Evolutionary conservation across 2,329 filamentous ascomycete species (phyloP).

Genomic region (Alternaria longipes): DNA sequence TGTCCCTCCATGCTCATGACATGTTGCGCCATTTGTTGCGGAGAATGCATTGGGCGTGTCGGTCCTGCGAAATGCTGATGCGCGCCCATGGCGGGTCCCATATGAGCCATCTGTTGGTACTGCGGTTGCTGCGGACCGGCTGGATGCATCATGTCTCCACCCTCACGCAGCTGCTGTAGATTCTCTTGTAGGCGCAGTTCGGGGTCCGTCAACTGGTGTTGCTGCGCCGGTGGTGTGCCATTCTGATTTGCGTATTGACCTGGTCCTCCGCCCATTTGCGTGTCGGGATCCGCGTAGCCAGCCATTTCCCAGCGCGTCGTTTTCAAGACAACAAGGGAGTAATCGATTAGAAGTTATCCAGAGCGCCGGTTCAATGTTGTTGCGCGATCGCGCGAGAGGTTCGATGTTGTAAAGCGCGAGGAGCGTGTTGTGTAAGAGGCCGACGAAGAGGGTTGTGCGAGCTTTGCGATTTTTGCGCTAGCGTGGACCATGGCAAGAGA

Average conservation of each 20-base stretch:
- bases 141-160: conserved; percentile 44
- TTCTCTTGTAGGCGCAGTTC: conserved; percentile 48
- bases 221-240: conserved; percentile 45
- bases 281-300: conserved; percentile 46
- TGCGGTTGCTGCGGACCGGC: conserved; percentile 39
- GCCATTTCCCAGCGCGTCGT: conserved; percentile 39
- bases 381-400: conserved; percentile 30
- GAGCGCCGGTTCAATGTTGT: conserved; percentile 12
- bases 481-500: conserved; percentile 32
- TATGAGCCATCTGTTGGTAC: conserved; percentile 38
- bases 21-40: conserved; percentile 52
- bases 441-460: conserved; percentile 43
- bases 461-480: conserved; percentile 47
- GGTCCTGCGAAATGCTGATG: conserved; percentile 50
- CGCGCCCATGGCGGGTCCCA: conserved; percentile 39
- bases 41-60: conserved; percentile 48
- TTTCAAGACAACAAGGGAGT: conserved; percentile 12
- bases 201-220: conserved; percentile 43
- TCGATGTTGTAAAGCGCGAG: conserved; percentile 32
- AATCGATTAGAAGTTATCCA: background rate
- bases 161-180: conserved; percentile 46
- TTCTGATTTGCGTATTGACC: conserved; percentile 50
- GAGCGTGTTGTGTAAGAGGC: conserved; percentile 28
- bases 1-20: conserved; percentile 51
- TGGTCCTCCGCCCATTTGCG: conserved; percentile 44